Base-by-base conservation (phyloP, 208 protist species). In the Leishmania lainsoni region DNA sequence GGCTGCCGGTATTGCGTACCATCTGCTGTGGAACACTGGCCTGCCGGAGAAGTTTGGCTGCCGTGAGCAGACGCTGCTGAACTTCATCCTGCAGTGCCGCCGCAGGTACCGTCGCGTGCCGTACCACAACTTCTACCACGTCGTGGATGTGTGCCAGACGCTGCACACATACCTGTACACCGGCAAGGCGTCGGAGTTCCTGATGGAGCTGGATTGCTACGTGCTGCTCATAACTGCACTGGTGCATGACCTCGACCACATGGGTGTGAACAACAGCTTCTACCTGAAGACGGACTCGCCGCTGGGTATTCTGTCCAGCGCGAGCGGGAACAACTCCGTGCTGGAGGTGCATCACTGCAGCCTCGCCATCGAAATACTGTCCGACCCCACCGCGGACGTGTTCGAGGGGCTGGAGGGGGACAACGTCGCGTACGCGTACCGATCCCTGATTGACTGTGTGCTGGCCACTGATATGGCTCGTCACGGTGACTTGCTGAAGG, bases 231-330 rank as follows among this genome's bases (percentile, higher is more conserved):
- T 94, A 49, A 95, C 92, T 54, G 89, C 93, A 56, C 89, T 95
- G 69, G 89, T 94, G 65, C 93, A 97, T 75, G 93, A 97, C 77
- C 84, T 96, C 65, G 93, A 96, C 81, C 93, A 97, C 82, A 97
- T 97, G 93, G 93, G 93, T 63, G 86, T 97, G 83, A 97, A 97
- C 89, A 97, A 97, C 90, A 95, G 91, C 84, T 97, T 97, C 83
- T 94, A 95, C 80, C 84, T 97, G 48, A 97, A 95, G 85, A 95
- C 91, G 32, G 93, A 97, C 75, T 95, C 93, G 54, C 93, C 93
- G 61, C 85, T 97, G 14, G 93, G 93, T 75, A 94, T 96, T 61
- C 76, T 97, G 61, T 95, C 91, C 49, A 94, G 90, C 61, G 91
- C 92, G 68, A 95, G 91, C 76, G 93, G 93, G 76, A 95, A 94